A percentile compares a stretch with the other conserved stretches of the same genome.
Conservation (phyloP, 805 yeast species). For the Debaryomyces maramus region DNA sequence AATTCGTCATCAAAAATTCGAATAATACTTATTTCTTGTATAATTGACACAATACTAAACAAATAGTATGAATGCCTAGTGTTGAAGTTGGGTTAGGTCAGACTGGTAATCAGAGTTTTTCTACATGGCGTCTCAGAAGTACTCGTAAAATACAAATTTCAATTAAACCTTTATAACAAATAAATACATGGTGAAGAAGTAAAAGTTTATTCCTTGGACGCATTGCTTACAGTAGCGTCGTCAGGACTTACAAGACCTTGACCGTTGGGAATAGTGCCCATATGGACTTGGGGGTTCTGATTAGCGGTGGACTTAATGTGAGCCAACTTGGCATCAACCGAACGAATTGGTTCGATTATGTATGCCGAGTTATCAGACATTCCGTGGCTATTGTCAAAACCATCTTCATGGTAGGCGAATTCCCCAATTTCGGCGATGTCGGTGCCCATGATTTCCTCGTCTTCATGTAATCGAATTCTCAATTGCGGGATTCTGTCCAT, state of each 20-base stretch:
- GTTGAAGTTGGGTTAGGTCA: no score
- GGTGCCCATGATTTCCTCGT: slow-evolving; percentile 84
- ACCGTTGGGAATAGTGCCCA: slow-evolving; percentile 14
- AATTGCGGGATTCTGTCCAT: slow-evolving; percentile 80
- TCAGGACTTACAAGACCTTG: slow-evolving; percentile 19
- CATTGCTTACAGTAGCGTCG: slow-evolving; percentile 15
- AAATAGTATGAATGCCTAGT: no score
- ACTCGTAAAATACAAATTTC: no score
- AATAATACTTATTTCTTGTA: no score
- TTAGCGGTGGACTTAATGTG: slow-evolving; percentile 29
- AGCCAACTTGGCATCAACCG: slow-evolving; percentile 44
- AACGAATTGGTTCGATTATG: slow-evolving; percentile 79
- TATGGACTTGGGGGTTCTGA: slow-evolving; percentile 9
- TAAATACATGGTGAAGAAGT: not conserved
- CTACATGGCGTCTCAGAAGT: no score
- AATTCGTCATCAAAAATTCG: no score
- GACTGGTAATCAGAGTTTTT: no score
- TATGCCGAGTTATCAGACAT: slow-evolving; percentile 36
- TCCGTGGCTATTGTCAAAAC: not conserved
- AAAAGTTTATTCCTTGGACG: slow-evolving; percentile 10
- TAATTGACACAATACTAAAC: no score
- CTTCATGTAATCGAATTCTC: slow-evolving; percentile 78
- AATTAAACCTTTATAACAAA: not conserved
- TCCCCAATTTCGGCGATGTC: slow-evolving; percentile 93
- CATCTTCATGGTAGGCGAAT: slow-evolving; percentile 65